Percentiles rank a stretch among this genome's conserved stretches.
phyloP scores from a whole-genome alignment of 2,329 filamentous ascomycete species.

The Emericellopsis cladophorae region DNA sequence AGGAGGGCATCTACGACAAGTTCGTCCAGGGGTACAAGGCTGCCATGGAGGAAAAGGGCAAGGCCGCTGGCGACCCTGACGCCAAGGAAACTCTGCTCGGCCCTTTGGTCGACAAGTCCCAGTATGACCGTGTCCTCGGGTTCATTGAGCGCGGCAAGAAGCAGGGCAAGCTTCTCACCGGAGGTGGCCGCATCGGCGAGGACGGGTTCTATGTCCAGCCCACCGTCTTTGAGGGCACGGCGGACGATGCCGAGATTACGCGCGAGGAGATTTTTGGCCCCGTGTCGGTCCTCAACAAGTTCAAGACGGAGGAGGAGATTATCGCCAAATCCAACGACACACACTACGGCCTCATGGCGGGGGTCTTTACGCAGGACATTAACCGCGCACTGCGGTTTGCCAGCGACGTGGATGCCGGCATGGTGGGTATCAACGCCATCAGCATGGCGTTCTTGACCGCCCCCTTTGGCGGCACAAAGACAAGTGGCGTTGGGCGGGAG shows the following conservation, averaged over 20 bases:
- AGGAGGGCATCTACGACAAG: conserved; percentile 39
- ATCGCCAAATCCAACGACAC: conserved; percentile 42
- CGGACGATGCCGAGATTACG: conserved; percentile 30
- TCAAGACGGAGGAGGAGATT: conserved; percentile 43
- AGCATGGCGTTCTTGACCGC: conserved; percentile 21
- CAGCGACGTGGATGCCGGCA: conserved; percentile 48
- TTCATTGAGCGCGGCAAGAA: conserved; percentile 28
- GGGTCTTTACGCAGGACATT: conserved; percentile 50
- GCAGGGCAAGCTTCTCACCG: conserved; percentile 23
- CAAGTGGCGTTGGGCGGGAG: conserved; percentile 35
- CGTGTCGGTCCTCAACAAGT: conserved; percentile 39
- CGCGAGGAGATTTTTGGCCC: conserved; percentile 46
- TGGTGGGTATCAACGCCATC: conserved; percentile 54
- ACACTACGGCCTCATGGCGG: conserved; percentile 28
- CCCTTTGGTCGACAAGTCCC: conserved; percentile 34
- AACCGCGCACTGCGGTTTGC: conserved; percentile 44
- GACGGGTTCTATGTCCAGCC: conserved; percentile 30
- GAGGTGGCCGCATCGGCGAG: conserved; percentile 23
- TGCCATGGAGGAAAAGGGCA: conserved; percentile 42
- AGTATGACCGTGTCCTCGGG: conserved; percentile 28
- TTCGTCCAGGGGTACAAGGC: conserved; percentile 48
- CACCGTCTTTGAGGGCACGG: conserved; percentile 29
- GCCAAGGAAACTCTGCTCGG: conserved; percentile 46
- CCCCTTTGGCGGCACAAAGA: conserved; percentile 38
- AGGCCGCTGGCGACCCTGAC: conserved; percentile 49